Evolutionary conservation across 108 stramenopile species (phyloP), one percentile per base, ranked within the genome.

Genomic region (Cyclotella atomus): DNA sequence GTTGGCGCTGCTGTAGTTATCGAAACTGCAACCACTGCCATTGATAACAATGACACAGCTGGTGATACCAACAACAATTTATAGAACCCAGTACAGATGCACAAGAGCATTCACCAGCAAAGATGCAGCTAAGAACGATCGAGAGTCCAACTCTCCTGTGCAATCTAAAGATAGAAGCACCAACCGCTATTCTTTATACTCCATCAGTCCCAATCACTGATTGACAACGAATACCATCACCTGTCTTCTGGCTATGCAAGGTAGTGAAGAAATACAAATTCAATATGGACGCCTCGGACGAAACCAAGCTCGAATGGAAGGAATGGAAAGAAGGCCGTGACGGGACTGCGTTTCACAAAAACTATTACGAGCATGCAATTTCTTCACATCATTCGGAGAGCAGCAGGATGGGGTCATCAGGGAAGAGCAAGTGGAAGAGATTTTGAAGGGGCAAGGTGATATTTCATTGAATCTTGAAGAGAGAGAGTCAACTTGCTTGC

Each of bases 161-260:
- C 20, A 10, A 24, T 10, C 52, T 1, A 1, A n/a, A 24, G 23
- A n/a, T n/a, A n/a, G n/a, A 1, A 19, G 20, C 1, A 2, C n/a
- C n/a, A 52, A 23, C 20, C n/a, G 52, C 10, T 1, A 23, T 2
- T 52, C 21, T 1, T 23, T 10, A 24, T 5, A 23, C 5, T 28
- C 12, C 34, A 68, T 16, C 27, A 7, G 28, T 25, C 38, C 46
- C 44, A 28, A 19, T 73, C 10, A 65, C 49, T n/a, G n/a, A n/a
- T n/a, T 14, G 14, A 77, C 24, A 69, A 77, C 46, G 76, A 77
- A 43, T 59, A 53, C 24, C 49, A 57, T 2, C 63, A 63, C 15
- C 36, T 77, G 5, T n/a, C 30, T 64, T 61, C 14, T 77, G 76
- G 76, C 52, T 70, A n/a, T 69, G 76, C 19, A 63, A 70, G 47